A percentile compares a stretch with the other conserved stretches of the same genome.
These are phyloP conservation scores for Thalassia testudinum DNA, from an alignment of 116 monocot species.

Conservation along the genomic window DNA sequence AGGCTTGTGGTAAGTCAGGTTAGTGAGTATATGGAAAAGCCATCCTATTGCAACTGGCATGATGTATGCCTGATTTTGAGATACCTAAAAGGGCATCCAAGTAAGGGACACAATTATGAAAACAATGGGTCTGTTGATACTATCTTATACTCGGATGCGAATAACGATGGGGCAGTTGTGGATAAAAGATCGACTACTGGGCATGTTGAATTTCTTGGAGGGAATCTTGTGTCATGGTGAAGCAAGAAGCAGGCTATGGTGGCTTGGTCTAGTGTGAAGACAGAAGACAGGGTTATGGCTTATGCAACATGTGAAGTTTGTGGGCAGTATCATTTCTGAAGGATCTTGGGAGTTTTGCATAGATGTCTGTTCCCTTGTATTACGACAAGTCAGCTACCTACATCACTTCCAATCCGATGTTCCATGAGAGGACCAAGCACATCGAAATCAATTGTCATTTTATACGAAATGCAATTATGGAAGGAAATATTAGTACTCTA, in stretches of 20 bases:
- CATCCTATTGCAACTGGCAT: background rate
- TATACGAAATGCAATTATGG: background rate
- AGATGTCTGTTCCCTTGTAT: background rate
- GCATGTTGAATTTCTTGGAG: background rate
- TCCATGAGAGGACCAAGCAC: background rate
- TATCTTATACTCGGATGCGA: background rate
- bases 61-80: background rate
- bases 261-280: background rate
- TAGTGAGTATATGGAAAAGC: background rate
- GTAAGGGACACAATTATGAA: background rate
- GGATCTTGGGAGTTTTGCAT: background rate
- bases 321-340: background rate
- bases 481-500: no score
- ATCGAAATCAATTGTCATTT: background rate
- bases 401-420: background rate
- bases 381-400: background rate
- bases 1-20: no score
- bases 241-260: background rate
- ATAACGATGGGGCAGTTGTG: background rate
- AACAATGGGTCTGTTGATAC: background rate
- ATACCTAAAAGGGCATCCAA: background rate
- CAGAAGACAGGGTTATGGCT: background rate
- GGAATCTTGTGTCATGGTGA: background rate
- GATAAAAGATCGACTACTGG: background rate
- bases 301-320: background rate